Conservation (phyloP, 1,284 basidiomycete genomes). For the Exobasidium cylindrosporum region DNA sequence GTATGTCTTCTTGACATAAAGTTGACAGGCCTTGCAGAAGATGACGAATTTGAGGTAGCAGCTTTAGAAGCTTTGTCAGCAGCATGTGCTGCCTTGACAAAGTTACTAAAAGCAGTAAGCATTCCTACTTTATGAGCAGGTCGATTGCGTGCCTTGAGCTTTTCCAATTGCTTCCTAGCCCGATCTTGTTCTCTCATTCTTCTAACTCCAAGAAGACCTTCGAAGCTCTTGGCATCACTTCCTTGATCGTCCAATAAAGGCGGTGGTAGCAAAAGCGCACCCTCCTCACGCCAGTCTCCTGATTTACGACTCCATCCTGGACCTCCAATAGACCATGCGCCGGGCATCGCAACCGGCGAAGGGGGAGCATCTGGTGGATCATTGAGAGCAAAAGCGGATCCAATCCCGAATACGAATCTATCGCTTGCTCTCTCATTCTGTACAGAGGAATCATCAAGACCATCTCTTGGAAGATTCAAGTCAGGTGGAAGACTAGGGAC, state of each 20-base stretch:
- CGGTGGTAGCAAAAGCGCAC: slow-evolving; percentile 45
- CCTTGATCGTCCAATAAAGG: slow-evolving; percentile 47
- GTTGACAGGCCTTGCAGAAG: not conserved
- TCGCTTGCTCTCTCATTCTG: too few relatives aligned
- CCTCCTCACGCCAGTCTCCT: slow-evolving; percentile 38
- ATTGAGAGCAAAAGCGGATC: slow-evolving; percentile 24
- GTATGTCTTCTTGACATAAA: slow-evolving; percentile 7
- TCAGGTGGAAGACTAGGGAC: not conserved
- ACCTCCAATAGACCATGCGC: slow-evolving; percentile 40
- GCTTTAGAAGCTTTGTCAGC: slow-evolving; percentile 27
- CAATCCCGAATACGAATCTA: slow-evolving; percentile 22
- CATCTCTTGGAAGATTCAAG: slow-evolving; percentile 11
- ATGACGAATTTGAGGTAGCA: not conserved
- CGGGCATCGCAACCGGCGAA: slow-evolving; percentile 50
- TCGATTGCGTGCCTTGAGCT: slow-evolving; percentile 40
- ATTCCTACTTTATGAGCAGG: slow-evolving; percentile 48
- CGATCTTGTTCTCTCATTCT: slow-evolving; percentile 45
- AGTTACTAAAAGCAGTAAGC: slow-evolving; percentile 47
- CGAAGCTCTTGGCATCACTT: slow-evolving; percentile 37
- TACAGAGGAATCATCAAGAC: slow-evolving; percentile 1
- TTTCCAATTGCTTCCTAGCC: slow-evolving; percentile 35
- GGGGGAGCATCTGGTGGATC: slow-evolving; percentile 40
- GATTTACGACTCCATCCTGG: slow-evolving; percentile 27
- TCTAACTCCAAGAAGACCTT: slow-evolving; percentile 45
- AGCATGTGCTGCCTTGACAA: slow-evolving; percentile 51